A percentile compares a stretch with the other conserved stretches of the same genome.
Evolutionary conservation across 1,139 yeast species (phyloP).

Genomic region (Diutina rugosa): DNA sequence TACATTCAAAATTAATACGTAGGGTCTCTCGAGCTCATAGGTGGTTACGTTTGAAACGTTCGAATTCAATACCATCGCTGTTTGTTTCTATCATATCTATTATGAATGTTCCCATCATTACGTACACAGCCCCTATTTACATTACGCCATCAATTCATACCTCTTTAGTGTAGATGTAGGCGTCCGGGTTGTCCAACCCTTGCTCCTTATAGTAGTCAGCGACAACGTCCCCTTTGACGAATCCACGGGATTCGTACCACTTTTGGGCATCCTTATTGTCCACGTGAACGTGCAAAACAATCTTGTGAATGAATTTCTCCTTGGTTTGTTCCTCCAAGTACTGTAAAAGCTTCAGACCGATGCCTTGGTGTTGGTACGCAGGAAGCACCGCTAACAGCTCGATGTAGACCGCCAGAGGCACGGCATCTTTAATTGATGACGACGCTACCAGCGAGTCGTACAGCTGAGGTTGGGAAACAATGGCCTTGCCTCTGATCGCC

Average conservation of each 20-base stretch:
- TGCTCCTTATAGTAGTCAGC: constrained; percentile 40
- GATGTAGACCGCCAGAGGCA: constrained; percentile 44
- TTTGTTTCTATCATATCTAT: too few species aligned
- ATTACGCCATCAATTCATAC: background rate
- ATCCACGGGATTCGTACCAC: constrained; percentile 50
- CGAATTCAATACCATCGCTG: too few species aligned
- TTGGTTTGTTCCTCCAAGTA: constrained; percentile 43
- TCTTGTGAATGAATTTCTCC: constrained; percentile 37
- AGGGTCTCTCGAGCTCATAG: too few species aligned
- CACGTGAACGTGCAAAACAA: constrained; percentile 48
- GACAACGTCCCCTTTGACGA: constrained; percentile 22
- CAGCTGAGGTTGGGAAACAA: constrained; percentile 26
- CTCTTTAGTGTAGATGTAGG: constrained; percentile 11
- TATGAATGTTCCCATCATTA: too few species aligned
- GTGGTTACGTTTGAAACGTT: too few species aligned
- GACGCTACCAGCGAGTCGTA: constrained; percentile 18
- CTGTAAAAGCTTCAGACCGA: constrained; percentile 47
- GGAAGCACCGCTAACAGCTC: constrained; percentile 56
- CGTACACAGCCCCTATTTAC: too few species aligned
- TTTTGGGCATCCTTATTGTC: constrained; percentile 29
- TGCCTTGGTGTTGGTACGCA: constrained; percentile 45
- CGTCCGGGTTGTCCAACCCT: constrained; percentile 33
- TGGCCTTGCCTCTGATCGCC: constrained; percentile 21
- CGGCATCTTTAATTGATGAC: constrained; percentile 15
- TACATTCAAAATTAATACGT: too few species aligned